A percentile compares a stretch with the other conserved stretches of the same genome.
These are phyloP conservation scores for Alternaria incomplexa DNA, from an alignment of 2,329 filamentous ascomycete genomes.

Conservation along the genomic window DNA sequence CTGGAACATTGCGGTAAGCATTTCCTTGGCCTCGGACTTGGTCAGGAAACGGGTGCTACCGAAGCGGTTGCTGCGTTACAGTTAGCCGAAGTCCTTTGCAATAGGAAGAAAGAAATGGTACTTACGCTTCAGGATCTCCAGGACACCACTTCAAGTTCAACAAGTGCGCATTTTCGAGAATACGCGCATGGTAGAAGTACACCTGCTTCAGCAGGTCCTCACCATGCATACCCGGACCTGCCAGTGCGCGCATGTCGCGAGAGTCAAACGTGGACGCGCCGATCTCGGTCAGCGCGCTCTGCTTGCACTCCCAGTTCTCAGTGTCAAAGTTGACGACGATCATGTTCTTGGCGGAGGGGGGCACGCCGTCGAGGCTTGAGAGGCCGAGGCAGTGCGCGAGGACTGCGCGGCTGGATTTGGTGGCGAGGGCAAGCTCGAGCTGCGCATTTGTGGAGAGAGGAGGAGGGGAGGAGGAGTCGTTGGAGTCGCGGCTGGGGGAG, in stretches of 20 bases:
- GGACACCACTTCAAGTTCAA: conserved; percentile 12
- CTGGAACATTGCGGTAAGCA: conserved; percentile 6
- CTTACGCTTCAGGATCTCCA: conserved; percentile 8
- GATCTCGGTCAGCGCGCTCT: conserved; percentile 16
- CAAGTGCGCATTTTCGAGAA: conserved; percentile 10
- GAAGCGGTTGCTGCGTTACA: conserved; percentile 11
- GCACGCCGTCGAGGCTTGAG: not conserved
- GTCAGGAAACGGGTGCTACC: conserved; percentile 18
- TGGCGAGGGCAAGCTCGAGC: not conserved
- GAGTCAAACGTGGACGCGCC: conserved; percentile 18
- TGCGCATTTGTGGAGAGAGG: not conserved
- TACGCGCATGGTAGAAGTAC: conserved; percentile 23
- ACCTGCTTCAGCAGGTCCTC: conserved; percentile 18
- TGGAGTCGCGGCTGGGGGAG: not conserved
- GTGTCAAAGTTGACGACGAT: conserved; percentile 17
- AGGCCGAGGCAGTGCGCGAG: conserved; percentile 6
- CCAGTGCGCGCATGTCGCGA: conserved; percentile 5
- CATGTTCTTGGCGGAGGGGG: conserved; percentile 2
- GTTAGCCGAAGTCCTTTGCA: not conserved
- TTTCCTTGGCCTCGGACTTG: not conserved
- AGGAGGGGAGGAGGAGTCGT: not conserved
- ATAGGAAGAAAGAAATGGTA: not conserved
- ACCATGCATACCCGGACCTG: conserved; percentile 7
- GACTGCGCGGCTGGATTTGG: not conserved
- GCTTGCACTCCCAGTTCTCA: conserved; percentile 13